A percentile compares a stretch with the other conserved stretches of the same genome.
phyloP scores from a whole-genome alignment of 805 yeast genomes.

The Hanseniaspora meyeri region DNA sequence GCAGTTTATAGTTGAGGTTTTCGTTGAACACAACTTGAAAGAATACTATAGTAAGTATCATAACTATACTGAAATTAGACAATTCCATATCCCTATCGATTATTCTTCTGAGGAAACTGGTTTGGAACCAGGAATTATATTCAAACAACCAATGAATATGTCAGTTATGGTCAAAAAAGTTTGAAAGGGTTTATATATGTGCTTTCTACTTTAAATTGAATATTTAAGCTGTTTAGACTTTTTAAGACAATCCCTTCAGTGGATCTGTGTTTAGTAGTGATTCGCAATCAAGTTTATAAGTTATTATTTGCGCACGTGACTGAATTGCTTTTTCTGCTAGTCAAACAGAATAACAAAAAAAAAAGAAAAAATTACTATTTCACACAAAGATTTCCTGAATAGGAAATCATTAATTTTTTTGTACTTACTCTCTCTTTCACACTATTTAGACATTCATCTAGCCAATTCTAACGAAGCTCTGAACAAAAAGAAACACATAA shows the following conservation, averaged over 20 bases:
- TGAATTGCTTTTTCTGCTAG: constrained; percentile 4
- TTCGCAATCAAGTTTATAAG: no score
- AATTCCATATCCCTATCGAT: constrained; percentile 21
- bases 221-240: background rate
- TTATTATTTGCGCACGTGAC: background rate
- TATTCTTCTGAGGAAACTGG: constrained; percentile 18
- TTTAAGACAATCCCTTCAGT: background rate
- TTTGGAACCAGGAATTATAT: constrained; percentile 30
- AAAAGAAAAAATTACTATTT: background rate
- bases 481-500: background rate
- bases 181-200: background rate
- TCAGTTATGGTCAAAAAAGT: constrained; percentile 19
- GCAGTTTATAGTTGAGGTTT: constrained; percentile 28
- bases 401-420: background rate
- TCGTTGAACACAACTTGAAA: constrained; percentile 39
- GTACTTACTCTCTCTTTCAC: background rate
- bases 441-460: background rate
- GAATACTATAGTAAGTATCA: constrained; percentile 34
- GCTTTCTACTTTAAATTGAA: background rate
- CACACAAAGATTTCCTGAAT: background rate
- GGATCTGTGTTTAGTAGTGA: background rate
- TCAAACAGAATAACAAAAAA: background rate
- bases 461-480: background rate
- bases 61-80: constrained; percentile 27
- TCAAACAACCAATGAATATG: constrained; percentile 33